Evolutionary conservation across 768 basidiomycete genomes (phyloP).

Genomic region (Agaricus subrufescens): DNA sequence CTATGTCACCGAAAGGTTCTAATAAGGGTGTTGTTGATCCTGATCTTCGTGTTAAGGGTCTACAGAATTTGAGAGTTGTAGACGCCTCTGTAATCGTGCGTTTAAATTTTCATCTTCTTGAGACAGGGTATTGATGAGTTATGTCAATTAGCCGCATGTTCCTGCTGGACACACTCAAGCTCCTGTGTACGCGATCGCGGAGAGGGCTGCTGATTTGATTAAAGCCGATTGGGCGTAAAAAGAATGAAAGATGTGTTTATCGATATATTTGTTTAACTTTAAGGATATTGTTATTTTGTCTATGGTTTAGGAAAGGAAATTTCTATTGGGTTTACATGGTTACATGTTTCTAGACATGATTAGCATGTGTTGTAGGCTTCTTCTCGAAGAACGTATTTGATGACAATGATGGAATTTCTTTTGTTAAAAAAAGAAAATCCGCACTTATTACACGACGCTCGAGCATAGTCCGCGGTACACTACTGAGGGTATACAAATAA

Average conservation of each 20-base stretch:
- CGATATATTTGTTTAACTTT: not conserved
- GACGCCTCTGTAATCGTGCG: constrained; percentile 33
- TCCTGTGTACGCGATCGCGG: constrained; percentile 15
- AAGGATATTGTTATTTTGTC: too few species aligned
- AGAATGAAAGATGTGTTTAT: not conserved
- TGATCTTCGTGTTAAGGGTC: constrained; percentile 29
- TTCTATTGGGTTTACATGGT: too few species aligned
- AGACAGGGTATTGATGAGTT: not conserved
- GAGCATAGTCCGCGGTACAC: too few species aligned
- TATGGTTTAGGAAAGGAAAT: too few species aligned
- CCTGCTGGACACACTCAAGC: constrained; percentile 13
- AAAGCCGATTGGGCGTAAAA: constrained; percentile 3
- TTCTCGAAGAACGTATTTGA: too few species aligned
- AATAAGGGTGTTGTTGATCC: constrained; percentile 13
- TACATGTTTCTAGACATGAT: too few species aligned
- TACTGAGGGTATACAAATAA: too few species aligned
- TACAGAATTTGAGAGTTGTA: constrained; percentile 29
- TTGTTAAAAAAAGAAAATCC: too few species aligned
- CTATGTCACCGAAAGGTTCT: constrained; percentile 24
- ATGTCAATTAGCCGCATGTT: constrained; percentile 8
- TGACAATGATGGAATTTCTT: too few species aligned
- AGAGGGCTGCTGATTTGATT: constrained; percentile 15
- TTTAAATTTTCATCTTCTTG: not conserved
- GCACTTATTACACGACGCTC: too few species aligned
- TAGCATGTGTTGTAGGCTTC: too few species aligned